Percentiles rank a stretch among this genome's conserved stretches.
phyloP scores from a whole-genome alignment of 225 moss, liverwort and hornwort genomes.

The Sphagnum tenellum region DNA sequence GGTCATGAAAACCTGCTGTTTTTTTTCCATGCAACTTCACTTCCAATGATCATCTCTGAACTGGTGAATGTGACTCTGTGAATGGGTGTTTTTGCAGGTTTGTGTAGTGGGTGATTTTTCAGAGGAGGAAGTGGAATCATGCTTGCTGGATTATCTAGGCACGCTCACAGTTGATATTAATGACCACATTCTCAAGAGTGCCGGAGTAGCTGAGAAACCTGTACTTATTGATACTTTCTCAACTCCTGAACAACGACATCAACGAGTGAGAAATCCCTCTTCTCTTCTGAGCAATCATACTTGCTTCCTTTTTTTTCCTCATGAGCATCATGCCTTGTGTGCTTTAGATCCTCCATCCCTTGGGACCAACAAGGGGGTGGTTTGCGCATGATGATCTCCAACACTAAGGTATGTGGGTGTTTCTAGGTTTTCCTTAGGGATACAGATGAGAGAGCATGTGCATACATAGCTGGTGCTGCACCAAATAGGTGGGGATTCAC shows the following conservation, averaged over 20 bases:
- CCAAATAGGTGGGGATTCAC: conserved; percentile 99
- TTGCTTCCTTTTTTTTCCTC: no score
- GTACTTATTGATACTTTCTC: conserved; percentile 73
- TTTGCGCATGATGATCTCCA: no score
- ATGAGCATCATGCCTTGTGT: no score
- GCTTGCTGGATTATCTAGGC: conserved; percentile 87
- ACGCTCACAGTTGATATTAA: conserved; percentile 57
- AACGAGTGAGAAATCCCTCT: conserved; percentile 39
- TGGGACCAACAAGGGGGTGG: no score
- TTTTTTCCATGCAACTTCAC: no score
- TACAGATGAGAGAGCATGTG: conserved; percentile 98
- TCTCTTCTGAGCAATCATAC: no score
- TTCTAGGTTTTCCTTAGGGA: conserved; percentile 77
- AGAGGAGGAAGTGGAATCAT: conserved; percentile 87
- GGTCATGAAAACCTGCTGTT: no score
- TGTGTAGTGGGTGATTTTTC: conserved; percentile 96
- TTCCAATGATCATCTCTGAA: no score
- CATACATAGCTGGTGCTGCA: conserved; percentile 96
- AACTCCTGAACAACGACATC: conserved; percentile 62
- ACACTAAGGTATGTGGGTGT: no score
- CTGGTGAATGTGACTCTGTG: no score
- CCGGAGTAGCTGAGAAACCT: conserved; percentile 72
- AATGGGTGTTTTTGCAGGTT: conserved; percentile 33
- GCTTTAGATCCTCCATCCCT: no score
- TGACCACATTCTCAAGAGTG: conserved; percentile 22